A percentile compares a stretch with the other conserved stretches of the same genome.
Conservation (phyloP, 2,329 filamentous ascomycete species). For the Paecilomyces fulvus region DNA sequence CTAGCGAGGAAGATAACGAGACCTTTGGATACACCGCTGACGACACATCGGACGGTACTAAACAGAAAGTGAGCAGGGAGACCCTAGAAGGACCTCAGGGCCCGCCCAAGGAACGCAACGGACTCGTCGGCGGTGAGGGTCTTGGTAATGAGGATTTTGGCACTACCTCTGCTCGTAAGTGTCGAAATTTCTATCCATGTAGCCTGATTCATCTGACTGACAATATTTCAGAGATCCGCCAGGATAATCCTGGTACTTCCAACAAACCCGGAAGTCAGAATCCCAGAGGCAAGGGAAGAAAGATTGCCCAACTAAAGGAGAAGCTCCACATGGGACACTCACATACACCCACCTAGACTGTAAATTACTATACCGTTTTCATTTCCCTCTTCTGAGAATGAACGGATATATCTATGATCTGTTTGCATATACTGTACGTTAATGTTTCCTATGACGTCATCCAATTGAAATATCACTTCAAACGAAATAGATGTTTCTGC, state of each 20-base stretch:
- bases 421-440: too few species aligned
- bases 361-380: background rate
- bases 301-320: background rate
- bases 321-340: background rate
- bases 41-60: background rate
- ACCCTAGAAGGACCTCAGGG: background rate
- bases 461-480: too few species aligned
- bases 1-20: background rate
- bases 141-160: background rate
- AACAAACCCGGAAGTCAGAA: background rate
- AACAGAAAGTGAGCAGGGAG: background rate
- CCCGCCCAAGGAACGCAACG: background rate
- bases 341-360: background rate
- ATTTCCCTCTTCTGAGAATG: background rate
- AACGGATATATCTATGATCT: background rate
- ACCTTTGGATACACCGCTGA: background rate
- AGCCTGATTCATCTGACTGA: background rate
- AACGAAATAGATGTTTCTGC: slow-evolving; percentile 18
- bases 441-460: too few species aligned
- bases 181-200: background rate
- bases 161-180: background rate
- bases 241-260: background rate
- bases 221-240: background rate
- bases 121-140: background rate
- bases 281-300: background rate